Evolutionary conservation across 176 grass and related monocot species (phyloP).

Genomic region (Triticum monococcum): DNA sequence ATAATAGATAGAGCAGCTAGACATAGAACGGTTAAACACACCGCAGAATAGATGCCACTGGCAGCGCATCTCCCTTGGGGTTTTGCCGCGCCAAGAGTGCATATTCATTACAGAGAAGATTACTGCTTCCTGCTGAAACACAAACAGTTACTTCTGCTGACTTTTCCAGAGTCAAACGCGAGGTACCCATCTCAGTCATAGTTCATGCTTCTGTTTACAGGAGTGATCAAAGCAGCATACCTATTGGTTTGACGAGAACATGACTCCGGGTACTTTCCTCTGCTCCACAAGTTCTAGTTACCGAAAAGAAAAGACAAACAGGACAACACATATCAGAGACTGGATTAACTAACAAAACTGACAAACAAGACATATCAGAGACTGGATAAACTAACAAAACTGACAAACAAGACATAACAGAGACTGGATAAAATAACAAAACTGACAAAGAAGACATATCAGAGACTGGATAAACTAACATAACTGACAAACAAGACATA

Average conservation of each 20-base stretch:
- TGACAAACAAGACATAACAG: constrained; percentile 48
- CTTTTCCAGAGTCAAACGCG: background rate
- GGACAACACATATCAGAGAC: constrained; percentile 54
- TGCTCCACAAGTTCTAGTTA: constrained; percentile 60
- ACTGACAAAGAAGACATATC: constrained; percentile 42
- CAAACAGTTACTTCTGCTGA: constrained; percentile 13
- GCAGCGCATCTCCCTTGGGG: constrained; percentile 35
- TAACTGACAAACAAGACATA: constrained; percentile 39
- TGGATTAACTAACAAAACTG: constrained; percentile 32
- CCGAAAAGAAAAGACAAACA: constrained; percentile 47
- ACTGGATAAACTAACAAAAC: constrained; percentile 29
- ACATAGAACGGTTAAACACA: constrained; percentile 42
- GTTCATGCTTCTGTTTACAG: constrained; percentile 16
- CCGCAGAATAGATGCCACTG: constrained; percentile 40
- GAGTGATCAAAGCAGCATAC: constrained; percentile 54
- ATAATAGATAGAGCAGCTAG: constrained; percentile 42
- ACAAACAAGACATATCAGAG: constrained; percentile 50
- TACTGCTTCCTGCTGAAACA: constrained; percentile 47
- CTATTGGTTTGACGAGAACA: constrained; percentile 48
- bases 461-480: constrained; percentile 36
- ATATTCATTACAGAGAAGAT: constrained; percentile 38
- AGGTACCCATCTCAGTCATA: constrained; percentile 28
- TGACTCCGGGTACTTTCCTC: constrained; percentile 36
- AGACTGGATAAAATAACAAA: constrained; percentile 29
- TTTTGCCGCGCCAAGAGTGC: constrained; percentile 32